Base-by-base conservation (phyloP, 192 early-diverging fungal genomes). In the Umbelopsis vinacea region DNA sequence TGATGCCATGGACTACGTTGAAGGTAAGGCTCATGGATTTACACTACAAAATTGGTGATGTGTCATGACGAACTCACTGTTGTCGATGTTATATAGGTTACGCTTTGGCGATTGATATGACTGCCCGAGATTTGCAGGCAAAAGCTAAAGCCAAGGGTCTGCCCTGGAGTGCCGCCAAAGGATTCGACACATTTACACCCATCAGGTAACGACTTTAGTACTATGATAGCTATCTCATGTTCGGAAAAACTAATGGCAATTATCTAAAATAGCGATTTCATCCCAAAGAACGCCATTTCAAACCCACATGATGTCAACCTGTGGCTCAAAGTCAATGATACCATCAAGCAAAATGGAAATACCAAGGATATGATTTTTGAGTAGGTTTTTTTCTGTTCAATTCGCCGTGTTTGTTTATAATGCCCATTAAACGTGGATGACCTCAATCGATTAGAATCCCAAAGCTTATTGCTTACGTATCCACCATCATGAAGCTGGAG, bases 111-210 rank as follows among this genome's bases (percentile, higher is more conserved):
- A 85, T 98, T 72, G 97, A 98, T 76, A 87, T 95, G 88, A 97
- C 97, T 4, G 96, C 96, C 12, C 82, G 97, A 52, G 93, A 97
- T 73, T 54, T 97, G 50, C 97, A 88, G 71, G 79, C 92, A 22
- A 82, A 83, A 35, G 95, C 91, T 52, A 98, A 96, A 82, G 88
- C 90, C 74, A 82, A 78, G 17, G 93, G 95, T 1, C 81, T 91
- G 46, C 97, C 97, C 21, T 98, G 97, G 97, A 89, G 91, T 23
- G 83, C 88, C 1, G 90, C 97, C 38, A 98, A 98, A 83, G 97
- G 96, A 0, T 97, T 91, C 81, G 97, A 98, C 75, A 95, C 95
- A 6, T 98, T 97, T 69, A 93, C 93, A 4, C 95, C 97, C n/a
- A 83, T 96, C 45, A 89, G 92, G 87, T 89, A 74, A 46, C 38